Evolutionary conservation across 345 rosid genomes (phyloP).

Genomic region (Turritis glabra): DNA sequence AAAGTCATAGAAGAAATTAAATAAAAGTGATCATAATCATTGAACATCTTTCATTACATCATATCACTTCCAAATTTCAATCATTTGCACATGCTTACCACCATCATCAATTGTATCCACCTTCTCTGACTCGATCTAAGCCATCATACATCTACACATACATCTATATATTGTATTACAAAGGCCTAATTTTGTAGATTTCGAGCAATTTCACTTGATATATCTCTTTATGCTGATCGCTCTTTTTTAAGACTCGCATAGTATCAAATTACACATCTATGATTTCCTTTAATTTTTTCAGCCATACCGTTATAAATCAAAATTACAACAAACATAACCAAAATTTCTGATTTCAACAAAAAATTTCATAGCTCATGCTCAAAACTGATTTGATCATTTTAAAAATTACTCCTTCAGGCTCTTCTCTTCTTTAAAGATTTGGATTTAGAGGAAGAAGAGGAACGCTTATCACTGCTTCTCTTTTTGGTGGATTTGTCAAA

Average conservation of each 20-base stretch:
- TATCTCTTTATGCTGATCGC: background rate
- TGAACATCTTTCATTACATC: slow-evolving; percentile 32
- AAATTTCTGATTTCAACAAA: background rate
- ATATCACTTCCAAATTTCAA: slow-evolving; percentile 18
- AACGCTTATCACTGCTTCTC: slow-evolving; percentile 49
- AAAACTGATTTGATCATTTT: slow-evolving; percentile 9
- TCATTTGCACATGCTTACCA: slow-evolving; percentile 36
- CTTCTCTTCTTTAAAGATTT: slow-evolving; percentile 64
- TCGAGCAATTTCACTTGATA: background rate
- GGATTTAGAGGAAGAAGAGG: slow-evolving; percentile 43
- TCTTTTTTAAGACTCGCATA: background rate
- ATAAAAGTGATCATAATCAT: slow-evolving; percentile 28
- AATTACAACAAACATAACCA: slow-evolving; percentile 23
- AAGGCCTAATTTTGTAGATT: background rate
- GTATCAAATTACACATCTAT: background rate
- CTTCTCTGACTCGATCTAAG: slow-evolving; percentile 36
- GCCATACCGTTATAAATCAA: background rate
- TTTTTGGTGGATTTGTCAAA: slow-evolving; percentile 48
- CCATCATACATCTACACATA: background rate
- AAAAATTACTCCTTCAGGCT: slow-evolving; percentile 22
- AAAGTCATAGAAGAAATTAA: slow-evolving; percentile 12
- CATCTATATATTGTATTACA: background rate
- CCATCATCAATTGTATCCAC: slow-evolving; percentile 35
- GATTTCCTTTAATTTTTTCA: background rate
- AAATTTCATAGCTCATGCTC: slow-evolving; percentile 1